These are phyloP conservation scores for Leccinum pellstonianum DNA, from an alignment of 768 basidiomycete genomes.

Conservation along the genomic window DNA sequence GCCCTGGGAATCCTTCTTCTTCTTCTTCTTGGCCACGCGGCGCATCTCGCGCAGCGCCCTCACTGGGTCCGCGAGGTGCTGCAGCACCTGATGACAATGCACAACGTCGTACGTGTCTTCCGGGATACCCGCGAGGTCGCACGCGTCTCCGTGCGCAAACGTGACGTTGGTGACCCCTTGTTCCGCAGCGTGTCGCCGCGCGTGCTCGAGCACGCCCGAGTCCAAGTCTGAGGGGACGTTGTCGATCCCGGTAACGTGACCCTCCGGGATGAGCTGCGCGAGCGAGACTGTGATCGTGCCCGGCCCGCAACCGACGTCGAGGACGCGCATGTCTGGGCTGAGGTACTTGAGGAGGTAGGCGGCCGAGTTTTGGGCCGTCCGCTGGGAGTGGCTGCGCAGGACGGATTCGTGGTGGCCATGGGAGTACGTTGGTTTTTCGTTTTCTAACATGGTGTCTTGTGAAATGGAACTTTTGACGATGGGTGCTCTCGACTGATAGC, in stretches of 20 bases:
- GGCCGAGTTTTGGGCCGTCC: slow-evolving; percentile 44
- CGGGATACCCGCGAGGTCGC: slow-evolving; percentile 38
- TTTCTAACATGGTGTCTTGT: slow-evolving; percentile 6
- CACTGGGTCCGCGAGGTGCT: slow-evolving; percentile 45
- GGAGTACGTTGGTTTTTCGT: slow-evolving; percentile 12
- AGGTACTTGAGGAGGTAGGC: slow-evolving; percentile 39
- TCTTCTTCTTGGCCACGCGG: slow-evolving; percentile 38
- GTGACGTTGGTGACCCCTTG: slow-evolving; percentile 37
- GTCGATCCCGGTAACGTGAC: slow-evolving; percentile 46
- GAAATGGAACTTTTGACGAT: no score
- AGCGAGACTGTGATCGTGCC: slow-evolving; percentile 49
- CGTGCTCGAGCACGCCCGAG: slow-evolving; percentile 35
- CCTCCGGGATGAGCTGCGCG: slow-evolving; percentile 40
- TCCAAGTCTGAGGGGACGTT: slow-evolving; percentile 17
- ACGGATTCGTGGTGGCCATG: slow-evolving; percentile 35
- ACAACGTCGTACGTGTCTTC: slow-evolving; percentile 45
- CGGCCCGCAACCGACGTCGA: slow-evolving; percentile 54
- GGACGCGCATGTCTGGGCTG: slow-evolving; percentile 39
- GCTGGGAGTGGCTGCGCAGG: slow-evolving; percentile 34
- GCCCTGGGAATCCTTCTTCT: slow-evolving; percentile 22
- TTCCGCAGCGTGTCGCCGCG: slow-evolving; percentile 28
- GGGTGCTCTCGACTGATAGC: no score
- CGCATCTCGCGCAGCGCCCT: slow-evolving; percentile 45
- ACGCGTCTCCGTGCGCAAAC: slow-evolving; percentile 41
- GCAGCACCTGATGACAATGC: slow-evolving; percentile 49